phyloP scores from a whole-genome alignment of 192 early-diverging fungal species.

The Jimgerdemannia flammicorona region DNA sequence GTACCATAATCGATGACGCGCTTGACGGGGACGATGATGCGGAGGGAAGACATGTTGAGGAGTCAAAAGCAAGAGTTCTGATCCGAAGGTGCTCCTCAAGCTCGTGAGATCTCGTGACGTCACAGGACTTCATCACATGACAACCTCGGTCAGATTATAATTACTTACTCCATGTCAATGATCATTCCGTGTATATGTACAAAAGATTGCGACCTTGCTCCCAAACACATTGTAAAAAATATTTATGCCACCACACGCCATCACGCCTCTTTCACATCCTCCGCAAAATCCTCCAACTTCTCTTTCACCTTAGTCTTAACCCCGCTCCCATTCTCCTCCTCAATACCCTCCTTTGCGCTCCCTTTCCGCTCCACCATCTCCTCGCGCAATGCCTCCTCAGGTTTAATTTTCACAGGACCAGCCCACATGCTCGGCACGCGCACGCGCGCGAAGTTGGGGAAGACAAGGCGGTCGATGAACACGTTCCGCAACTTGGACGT shows the following conservation, averaged over 20 bases:
- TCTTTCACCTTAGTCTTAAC: constrained; percentile 14
- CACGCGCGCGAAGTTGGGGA: constrained; percentile 65
- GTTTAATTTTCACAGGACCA: constrained; percentile 26
- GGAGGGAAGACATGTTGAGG: constrained; percentile 35
- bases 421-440: constrained; percentile 59
- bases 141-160: no score
- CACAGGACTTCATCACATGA: no score
- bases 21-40: constrained; percentile 92
- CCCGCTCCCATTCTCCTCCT: constrained; percentile 2
- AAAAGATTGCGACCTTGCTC: no score
- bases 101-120: no score
- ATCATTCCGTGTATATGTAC: no score
- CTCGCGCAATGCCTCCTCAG: background rate
- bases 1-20: constrained; percentile 92
- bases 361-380: constrained; percentile 1
- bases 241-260: background rate
- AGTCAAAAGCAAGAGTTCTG: background rate
- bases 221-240: background rate
- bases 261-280: constrained; percentile 26
- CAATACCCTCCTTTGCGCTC: background rate
- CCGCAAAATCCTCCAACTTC: constrained; percentile 26
- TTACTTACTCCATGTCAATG: no score
- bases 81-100: no score
- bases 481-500: constrained; percentile 60
- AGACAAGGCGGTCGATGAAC: constrained; percentile 73